Conservation (phyloP, 108 stramenopile genomes). For the Schizochytrium sp. region DNA sequence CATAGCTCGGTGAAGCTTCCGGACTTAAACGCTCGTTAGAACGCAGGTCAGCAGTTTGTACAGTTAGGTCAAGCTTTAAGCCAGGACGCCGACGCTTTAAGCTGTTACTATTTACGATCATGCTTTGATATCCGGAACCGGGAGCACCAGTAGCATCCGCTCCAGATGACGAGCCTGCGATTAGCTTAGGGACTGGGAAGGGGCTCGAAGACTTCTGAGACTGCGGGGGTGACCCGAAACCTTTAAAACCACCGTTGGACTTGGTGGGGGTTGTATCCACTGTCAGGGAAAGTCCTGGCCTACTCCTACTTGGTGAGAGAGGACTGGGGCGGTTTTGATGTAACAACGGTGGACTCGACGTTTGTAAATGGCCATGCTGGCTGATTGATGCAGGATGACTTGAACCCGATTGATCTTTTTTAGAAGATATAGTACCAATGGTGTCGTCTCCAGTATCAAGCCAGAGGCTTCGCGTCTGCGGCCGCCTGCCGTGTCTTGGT, state of each 20-base stretch:
- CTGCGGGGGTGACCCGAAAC: neutral
- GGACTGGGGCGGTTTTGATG: too few species aligned
- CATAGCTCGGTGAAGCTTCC: neutral
- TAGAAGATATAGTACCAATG: too few species aligned
- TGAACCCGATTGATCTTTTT: too few species aligned
- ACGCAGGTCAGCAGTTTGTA: neutral
- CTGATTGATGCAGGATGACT: too few species aligned
- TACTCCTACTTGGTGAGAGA: too few species aligned
- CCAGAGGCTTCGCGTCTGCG: too few species aligned
- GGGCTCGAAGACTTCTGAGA: neutral
- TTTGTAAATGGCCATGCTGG: too few species aligned
- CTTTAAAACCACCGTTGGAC: neutral
- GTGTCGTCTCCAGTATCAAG: too few species aligned
- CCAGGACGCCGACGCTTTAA: constrained; percentile 51
- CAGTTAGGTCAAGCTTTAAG: constrained; percentile 5
- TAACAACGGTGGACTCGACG: too few species aligned
- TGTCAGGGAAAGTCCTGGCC: neutral
- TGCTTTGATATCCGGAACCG: neutral
- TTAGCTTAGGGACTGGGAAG: neutral
- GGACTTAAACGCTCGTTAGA: neutral
- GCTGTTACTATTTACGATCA: neutral
- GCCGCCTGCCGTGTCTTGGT: too few species aligned
- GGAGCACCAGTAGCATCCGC: neutral
- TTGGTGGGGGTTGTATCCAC: neutral
- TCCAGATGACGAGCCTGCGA: neutral